phyloP scores from a whole-genome alignment of 768 basidiomycete species.

The Cyathus striatus region DNA sequence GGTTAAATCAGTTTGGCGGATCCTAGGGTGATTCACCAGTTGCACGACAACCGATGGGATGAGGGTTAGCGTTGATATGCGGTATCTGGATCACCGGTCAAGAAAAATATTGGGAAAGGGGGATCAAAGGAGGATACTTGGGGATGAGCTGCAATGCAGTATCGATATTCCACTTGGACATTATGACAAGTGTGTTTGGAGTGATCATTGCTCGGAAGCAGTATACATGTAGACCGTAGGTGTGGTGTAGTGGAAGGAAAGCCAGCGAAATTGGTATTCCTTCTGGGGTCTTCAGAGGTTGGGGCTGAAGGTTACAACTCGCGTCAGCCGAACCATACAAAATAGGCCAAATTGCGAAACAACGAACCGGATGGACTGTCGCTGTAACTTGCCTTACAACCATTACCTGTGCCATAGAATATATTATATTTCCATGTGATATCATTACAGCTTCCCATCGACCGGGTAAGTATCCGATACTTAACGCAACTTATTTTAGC shows the following conservation, averaged over 20 bases:
- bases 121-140: no score
- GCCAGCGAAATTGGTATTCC: slow-evolving; percentile 45
- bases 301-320: no score
- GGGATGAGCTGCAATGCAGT: slow-evolving; percentile 46
- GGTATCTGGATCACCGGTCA: slow-evolving; percentile 37
- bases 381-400: slow-evolving; percentile 20
- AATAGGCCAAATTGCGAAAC: no score
- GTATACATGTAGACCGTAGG: slow-evolving; percentile 54
- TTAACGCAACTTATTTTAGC: not conserved
- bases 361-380: slow-evolving; percentile 35
- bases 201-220: slow-evolving; percentile 39
- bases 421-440: slow-evolving; percentile 59
- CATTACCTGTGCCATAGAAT: slow-evolving; percentile 32
- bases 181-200: slow-evolving; percentile 44
- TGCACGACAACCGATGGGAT: slow-evolving; percentile 67
- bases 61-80: slow-evolving; percentile 40
- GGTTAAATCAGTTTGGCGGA: slow-evolving; percentile 46
- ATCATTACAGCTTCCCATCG: slow-evolving; percentile 60
- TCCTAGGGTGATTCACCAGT: slow-evolving; percentile 51
- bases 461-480: not conserved
- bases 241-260: slow-evolving; percentile 66
- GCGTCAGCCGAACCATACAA: no score
- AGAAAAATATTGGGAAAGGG: no score
- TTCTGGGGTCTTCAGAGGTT: slow-evolving; percentile 32
- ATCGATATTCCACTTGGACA: slow-evolving; percentile 59